Base-by-base conservation (phyloP, 805 yeast genomes). In the Nakazawaea anatomiae region DNA sequence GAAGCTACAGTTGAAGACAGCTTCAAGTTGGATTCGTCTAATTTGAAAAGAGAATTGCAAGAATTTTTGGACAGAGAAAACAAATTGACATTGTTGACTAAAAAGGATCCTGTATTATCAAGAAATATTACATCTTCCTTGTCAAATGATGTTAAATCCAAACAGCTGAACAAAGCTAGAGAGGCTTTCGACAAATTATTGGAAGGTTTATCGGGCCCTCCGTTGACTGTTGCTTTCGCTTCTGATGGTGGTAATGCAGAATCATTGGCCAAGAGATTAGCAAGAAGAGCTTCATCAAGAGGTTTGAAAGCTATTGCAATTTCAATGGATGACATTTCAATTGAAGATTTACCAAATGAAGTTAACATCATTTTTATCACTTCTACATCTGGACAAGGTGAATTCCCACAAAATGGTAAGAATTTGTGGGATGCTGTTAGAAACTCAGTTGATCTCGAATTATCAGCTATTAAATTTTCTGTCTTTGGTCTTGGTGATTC, bases 231-330 rank as follows among this genome's bases (percentile, higher is more conserved):
- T 54, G 84, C 89, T 27, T 89, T 79, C 69, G 96, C 96, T 5
- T 88, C 96, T 25, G 97, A 89, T 63, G 96, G 96, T 63, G 96
- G 96, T 47, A 86, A 82, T 58, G 96, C 96, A 42, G 87, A 87
- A 61, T 76, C 75, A 44, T 73, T 89, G n/a, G 95, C 95, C 38
- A 85, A 83, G 65, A 82, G 88, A 62, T 72, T 89, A 53, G 83
- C 82, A 52, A 76, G 85, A 57, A 85, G 96, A 58, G 96, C 94
- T 12, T 72, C 84, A 57, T 86, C 83, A 32, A 79, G 95, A 59
- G 96, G 92, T 34, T 75, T 87, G 58, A 86, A 85, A 66, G 75
- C 87, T 3, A 71, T 76, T 40, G 83, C 79, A 4, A 61, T 79
- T 56, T 77, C 88, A 2, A 81, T 87, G 82, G 94, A 86, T 64